Conservation (phyloP, 495 filamentous ascomycete genomes). For the Cercophora sp. region DNA sequence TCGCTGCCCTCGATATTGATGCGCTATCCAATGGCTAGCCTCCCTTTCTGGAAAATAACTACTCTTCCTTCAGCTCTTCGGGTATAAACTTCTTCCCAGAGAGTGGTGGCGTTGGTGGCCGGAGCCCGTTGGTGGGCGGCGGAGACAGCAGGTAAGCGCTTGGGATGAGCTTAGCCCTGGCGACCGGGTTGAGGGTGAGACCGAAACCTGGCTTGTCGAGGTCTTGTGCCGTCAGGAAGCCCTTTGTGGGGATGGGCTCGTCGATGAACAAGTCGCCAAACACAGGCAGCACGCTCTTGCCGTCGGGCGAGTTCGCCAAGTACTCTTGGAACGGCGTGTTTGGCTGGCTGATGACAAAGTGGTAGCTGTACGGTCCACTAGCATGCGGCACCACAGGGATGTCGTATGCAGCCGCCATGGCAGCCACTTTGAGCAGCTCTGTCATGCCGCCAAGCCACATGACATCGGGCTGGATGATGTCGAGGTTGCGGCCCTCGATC, state of each 20-base stretch:
- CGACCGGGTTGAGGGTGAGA: slow-evolving; percentile 74
- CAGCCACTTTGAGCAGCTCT: slow-evolving; percentile 82
- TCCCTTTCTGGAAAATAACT: too few species aligned
- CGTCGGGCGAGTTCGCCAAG: slow-evolving; percentile 84
- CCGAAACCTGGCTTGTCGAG: slow-evolving; percentile 91
- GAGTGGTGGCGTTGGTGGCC: slow-evolving; percentile 31
- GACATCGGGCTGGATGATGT: slow-evolving; percentile 91
- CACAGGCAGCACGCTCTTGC: slow-evolving; percentile 80
- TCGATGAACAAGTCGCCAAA: slow-evolving; percentile 89
- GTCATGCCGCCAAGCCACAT: slow-evolving; percentile 96
- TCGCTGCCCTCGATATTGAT: too few species aligned
- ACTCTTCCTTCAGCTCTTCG: neutral
- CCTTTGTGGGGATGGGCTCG: slow-evolving; percentile 81
- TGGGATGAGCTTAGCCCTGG: slow-evolving; percentile 65
- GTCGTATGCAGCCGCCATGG: slow-evolving; percentile 87
- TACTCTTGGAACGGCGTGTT: slow-evolving; percentile 95
- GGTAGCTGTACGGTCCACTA: slow-evolving; percentile 88
- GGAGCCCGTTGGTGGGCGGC: slow-evolving; percentile 59
- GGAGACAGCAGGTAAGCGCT: slow-evolving; percentile 67
- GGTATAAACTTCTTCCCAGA: slow-evolving; percentile 13
- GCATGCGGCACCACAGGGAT: slow-evolving; percentile 93
- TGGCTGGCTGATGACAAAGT: slow-evolving; percentile 85
- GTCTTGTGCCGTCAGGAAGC: slow-evolving; percentile 70
- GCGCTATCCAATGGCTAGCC: too few species aligned
- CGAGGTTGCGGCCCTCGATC: slow-evolving; percentile 83